Conservation (phyloP, 345 rosid genomes). For the Sisymbrium irio region DNA sequence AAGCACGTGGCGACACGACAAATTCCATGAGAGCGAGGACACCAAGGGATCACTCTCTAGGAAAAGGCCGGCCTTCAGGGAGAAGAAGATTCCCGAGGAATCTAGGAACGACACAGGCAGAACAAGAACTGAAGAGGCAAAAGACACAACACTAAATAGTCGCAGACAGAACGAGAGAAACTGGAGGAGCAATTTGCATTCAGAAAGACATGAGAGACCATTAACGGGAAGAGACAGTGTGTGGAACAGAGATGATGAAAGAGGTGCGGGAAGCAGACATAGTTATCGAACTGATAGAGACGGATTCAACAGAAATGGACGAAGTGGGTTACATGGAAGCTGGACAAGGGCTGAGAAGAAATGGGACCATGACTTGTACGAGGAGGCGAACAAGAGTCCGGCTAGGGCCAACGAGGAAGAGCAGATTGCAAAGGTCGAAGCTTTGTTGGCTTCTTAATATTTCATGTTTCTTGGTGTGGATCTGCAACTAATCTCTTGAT, state of each 20-base stretch:
- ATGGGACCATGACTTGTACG: slow-evolving; percentile 94
- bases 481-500: background rate
- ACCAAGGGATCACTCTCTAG: slow-evolving; percentile 43
- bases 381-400: slow-evolving; percentile 74
- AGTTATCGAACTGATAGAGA: slow-evolving; percentile 52
- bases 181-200: slow-evolving; percentile 39
- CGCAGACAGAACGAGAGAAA: slow-evolving; percentile 51
- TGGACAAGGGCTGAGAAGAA: slow-evolving; percentile 62
- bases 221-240: slow-evolving; percentile 41
- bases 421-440: slow-evolving; percentile 85
- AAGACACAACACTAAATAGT: slow-evolving; percentile 27
- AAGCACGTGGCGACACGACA: slow-evolving; percentile 64
- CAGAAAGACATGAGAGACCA: slow-evolving; percentile 43
- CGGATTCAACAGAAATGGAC: slow-evolving; percentile 37
- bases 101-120: slow-evolving; percentile 37
- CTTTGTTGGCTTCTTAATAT: slow-evolving; percentile 59
- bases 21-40: slow-evolving; percentile 54
- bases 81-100: slow-evolving; percentile 55
- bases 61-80: slow-evolving; percentile 91
- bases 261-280: slow-evolving; percentile 45
- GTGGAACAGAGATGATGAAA: slow-evolving; percentile 52
- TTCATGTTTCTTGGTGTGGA: background rate
- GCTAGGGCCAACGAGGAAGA: slow-evolving; percentile 76
- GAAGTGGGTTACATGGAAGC: slow-evolving; percentile 46
- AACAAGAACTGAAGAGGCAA: slow-evolving; percentile 38